Conservation (phyloP, 169 alveolate genomes). For the Eimeria zaria region DNA sequence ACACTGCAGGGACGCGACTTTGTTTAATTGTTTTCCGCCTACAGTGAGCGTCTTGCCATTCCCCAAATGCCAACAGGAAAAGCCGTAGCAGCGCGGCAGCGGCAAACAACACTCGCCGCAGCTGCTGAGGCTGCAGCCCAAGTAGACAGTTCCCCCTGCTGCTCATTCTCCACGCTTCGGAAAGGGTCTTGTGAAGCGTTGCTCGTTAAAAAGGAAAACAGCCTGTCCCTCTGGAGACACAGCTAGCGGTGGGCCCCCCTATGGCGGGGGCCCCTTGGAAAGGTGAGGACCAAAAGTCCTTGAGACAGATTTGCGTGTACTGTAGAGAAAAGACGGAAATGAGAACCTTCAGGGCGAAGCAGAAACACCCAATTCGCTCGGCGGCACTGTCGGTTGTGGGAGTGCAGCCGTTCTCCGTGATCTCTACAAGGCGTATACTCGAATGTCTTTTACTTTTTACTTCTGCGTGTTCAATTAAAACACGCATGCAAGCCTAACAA, state of each 20-base stretch:
- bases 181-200: background rate
- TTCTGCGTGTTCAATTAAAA: background rate
- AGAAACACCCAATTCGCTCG: background rate
- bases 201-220: background rate
- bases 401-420: background rate
- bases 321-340: too few species aligned
- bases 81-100: slow-evolving; percentile 69
- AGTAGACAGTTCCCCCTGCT: background rate
- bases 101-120: slow-evolving; percentile 50
- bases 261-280: slow-evolving; percentile 5
- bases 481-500: background rate
- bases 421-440: background rate
- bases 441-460: background rate
- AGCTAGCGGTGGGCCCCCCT: slow-evolving; percentile 10
- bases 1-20: background rate
- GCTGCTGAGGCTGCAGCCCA: slow-evolving; percentile 45
- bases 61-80: slow-evolving; percentile 67
- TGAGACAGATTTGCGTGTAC: background rate
- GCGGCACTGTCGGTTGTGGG: background rate
- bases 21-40: background rate
- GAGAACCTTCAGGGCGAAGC: background rate
- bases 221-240: background rate
- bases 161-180: background rate
- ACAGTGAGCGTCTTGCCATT: slow-evolving; percentile 82
- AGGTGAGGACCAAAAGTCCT: background rate